A percentile compares a stretch with the other conserved stretches of the same genome.
phyloP scores from a whole-genome alignment of 129 eudicot genomes.

The Ambrosia artemisiifolia region DNA sequence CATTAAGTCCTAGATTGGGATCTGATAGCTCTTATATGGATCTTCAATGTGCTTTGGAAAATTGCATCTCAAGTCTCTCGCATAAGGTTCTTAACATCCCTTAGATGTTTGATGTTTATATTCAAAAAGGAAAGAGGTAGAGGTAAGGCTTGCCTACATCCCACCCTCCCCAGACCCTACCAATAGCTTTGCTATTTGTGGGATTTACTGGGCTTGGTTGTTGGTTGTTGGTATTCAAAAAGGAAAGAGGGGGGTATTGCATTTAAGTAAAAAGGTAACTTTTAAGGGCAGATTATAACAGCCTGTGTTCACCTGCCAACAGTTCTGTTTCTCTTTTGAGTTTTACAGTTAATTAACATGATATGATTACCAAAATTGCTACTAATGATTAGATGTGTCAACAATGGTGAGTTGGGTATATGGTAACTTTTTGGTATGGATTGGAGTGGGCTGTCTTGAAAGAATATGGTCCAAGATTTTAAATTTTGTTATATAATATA shows the following conservation, averaged over 20 bases:
- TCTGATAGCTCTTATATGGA: conserved; percentile 43
- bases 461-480: neutral
- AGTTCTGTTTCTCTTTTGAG: neutral
- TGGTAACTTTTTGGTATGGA: neutral
- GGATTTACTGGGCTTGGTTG: too few relatives aligned
- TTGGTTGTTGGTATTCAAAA: too few relatives aligned
- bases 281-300: neutral
- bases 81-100: conserved; percentile 44
- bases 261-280: neutral
- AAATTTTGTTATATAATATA: neutral
- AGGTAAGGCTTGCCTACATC: too few relatives aligned
- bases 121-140: neutral
- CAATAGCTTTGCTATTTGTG: too few relatives aligned
- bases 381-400: neutral
- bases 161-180: too few relatives aligned
- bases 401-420: neutral
- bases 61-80: conserved; percentile 60
- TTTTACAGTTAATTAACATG: neutral
- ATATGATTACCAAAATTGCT: neutral
- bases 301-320: neutral
- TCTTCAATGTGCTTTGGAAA: conserved; percentile 67
- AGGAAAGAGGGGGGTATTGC: neutral
- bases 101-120: neutral
- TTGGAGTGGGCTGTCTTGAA: neutral
- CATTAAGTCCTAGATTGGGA: conserved; percentile 41